Evolutionary conservation across 2,329 filamentous ascomycete genomes (phyloP), one percentile per base, ranked within the genome.

Genomic region (Sporothrix mexicana): DNA sequence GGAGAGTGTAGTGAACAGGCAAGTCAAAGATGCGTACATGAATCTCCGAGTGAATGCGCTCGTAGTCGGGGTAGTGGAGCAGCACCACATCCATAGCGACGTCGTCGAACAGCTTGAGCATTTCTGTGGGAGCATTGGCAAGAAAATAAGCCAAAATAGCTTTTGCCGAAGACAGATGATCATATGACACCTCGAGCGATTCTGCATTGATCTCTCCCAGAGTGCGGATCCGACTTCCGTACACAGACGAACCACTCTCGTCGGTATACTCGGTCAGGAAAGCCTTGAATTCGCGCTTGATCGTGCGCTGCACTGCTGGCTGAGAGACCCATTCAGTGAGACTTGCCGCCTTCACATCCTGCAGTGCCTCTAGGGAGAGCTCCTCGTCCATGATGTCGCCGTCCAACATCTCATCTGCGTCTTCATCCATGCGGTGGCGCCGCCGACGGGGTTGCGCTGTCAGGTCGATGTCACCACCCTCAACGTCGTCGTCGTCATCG

Each of bases 151-250:
- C 96, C 20, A 99, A 85, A 71, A 96, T 96, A 36, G 96, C 96
- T 82, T 98, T 98, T 74, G 93, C 93, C 59, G 93, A 91, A 8
- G 93, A 92, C 20, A 99, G 86, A 81, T 99, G 95, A 76, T 95
- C 93, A 81, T 97, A 99, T 1, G 95, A 98, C 62, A 99, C 94
- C 80, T 99, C 96, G 3, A 99, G 88, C 53, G 95, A 94, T 83
- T 98, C 97, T 66, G 95, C 94, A 81, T 99, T 99, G 80, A 98
- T 88, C 82, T 98, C 95, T 85, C 96, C 97, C n/a, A 99, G 89
- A 0, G 93, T 98, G 77, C 94, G 90, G 76, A 99, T 97, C 72
- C 95, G 92, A 77, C 94, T 95, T 71, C 96, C 96, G 80, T 99
- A 99, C 69, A 99, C 94, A 0, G 96, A 99, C 4, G 90, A 91